phyloP scores from a whole-genome alignment of 169 alveolate species.

The Cystoisospora suis region DNA sequence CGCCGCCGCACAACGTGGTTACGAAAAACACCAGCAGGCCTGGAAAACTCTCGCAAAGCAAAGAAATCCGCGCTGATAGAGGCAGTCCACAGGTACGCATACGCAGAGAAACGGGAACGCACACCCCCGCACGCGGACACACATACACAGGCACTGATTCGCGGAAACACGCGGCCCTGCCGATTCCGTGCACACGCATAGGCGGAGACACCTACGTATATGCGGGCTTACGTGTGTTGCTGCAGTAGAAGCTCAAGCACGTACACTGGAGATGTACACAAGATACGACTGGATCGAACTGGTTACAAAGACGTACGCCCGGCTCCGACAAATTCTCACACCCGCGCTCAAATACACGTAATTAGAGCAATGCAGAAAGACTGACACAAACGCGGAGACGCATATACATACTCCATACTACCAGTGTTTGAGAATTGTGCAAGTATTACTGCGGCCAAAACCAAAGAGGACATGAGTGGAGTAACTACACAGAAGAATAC shows the following conservation, averaged over 20 bases:
- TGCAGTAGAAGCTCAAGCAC: not conserved
- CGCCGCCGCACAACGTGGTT: constrained; percentile 17
- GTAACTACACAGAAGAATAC: too few species aligned
- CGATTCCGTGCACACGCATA: not conserved
- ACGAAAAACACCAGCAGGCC: constrained; percentile 3
- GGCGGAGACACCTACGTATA: not conserved
- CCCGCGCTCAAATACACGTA: too few species aligned
- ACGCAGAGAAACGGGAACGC: not conserved
- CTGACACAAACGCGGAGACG: too few species aligned
- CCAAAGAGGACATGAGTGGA: too few species aligned
- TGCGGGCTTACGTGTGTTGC: not conserved
- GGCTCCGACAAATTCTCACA: too few species aligned
- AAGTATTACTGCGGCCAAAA: too few species aligned
- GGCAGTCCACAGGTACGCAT: not conserved
- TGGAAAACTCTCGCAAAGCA: not conserved
- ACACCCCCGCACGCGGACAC: not conserved
- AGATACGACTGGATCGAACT: too few species aligned
- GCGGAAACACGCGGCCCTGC: not conserved
- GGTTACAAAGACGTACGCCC: too few species aligned
- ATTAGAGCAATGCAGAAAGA: too few species aligned
- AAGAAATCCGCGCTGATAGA: not conserved
- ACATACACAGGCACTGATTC: not conserved
- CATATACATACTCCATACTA: too few species aligned
- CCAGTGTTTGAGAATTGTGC: too few species aligned
- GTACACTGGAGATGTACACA: too few species aligned